A percentile compares a stretch with the other conserved stretches of the same genome.
phyloP scores from a whole-genome alignment of 768 basidiomycete genomes.

The Lyophyllum shimeji region DNA sequence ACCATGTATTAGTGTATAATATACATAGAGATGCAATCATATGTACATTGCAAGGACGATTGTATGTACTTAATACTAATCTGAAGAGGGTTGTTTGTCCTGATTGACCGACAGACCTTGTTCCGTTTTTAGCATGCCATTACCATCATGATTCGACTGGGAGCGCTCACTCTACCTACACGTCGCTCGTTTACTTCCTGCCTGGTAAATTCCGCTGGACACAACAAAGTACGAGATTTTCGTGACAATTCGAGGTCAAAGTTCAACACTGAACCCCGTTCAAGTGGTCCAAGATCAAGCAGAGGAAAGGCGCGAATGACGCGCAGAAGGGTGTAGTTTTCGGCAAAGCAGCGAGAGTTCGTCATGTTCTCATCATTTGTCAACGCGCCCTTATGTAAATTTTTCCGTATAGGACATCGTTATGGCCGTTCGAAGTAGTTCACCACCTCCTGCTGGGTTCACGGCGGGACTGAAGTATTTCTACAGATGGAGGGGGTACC shows the following conservation, averaged over 20 bases:
- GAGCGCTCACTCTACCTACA: slow-evolving; percentile 6
- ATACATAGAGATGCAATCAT: not conserved
- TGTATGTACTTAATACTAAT: too few species aligned
- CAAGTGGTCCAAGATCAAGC: slow-evolving; percentile 79
- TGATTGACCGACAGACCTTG: too few species aligned
- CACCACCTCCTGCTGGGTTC: not conserved
- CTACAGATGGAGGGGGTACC: slow-evolving; percentile 52
- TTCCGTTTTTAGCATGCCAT: not conserved
- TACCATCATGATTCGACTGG: slow-evolving; percentile 13
- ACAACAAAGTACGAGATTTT: slow-evolving; percentile 36
- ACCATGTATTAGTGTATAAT: not conserved
- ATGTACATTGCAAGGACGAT: too few species aligned
- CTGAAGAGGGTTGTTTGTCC: too few species aligned
- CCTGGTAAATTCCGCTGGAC: slow-evolving; percentile 28
- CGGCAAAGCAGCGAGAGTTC: slow-evolving; percentile 53
- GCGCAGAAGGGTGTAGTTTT: slow-evolving; percentile 58
- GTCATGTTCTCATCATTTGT: slow-evolving; percentile 18
- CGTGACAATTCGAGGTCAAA: not conserved
- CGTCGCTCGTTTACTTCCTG: slow-evolving; percentile 22
- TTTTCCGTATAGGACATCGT: slow-evolving; percentile 53
- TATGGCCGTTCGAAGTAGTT: slow-evolving; percentile 58
- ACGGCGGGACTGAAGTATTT: slow-evolving; percentile 3
- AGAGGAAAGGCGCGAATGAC: slow-evolving; percentile 66
- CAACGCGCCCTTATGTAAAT: not conserved
- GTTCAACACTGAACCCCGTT: not conserved